Evolutionary conservation across 345 rosid genomes (phyloP), one percentile per base, ranked within the genome.

Genomic region (Lepidium sativum): DNA sequence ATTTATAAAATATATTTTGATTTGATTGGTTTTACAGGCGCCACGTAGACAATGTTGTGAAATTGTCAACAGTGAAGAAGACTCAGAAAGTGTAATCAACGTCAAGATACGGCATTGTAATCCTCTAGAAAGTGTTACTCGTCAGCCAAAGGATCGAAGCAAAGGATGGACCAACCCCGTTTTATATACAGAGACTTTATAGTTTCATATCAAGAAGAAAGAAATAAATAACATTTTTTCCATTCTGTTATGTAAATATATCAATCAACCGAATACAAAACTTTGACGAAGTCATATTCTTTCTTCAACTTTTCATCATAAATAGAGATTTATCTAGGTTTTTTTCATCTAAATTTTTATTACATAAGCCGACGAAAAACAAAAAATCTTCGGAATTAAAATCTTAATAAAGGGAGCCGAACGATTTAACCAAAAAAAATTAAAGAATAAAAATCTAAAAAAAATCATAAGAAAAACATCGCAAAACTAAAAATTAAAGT

Each of bases 31-130:
- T 20, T 12, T 16, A 27, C 86, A 92, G 98, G 97, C 97, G 11
- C 97, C 91, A 54, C 67, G 76, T n/a, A 66, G 76, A 54, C 72
- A 72, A 13, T 72, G 56, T 25, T 72, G 76, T 66, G 67, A 72
- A 38, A 52, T 67, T 43, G 44, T 81, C 73, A 74, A 80, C 50
- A 62, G 65, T 21, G 54, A 63, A 21, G 69, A 73, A 32, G 73
- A 41, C 10, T 34, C 11, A 11, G 67, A 62, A 5, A 31, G 40
- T 9, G 65, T 63, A 42, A 58, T 92, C 1, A 67, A 73, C 37
- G 82, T 92, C 64, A 72, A 77, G 60, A 76, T 92, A 41, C 77
- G 97, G 74, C 80, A 80, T 12, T 92, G 82, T 79, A 60, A 75
- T 39, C 59, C 44, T 3, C 76, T 70, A 50, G 97, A 92, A 69